Conservation (phyloP, 1,284 basidiomycete species). For the Leccinum griseonigrum region DNA sequence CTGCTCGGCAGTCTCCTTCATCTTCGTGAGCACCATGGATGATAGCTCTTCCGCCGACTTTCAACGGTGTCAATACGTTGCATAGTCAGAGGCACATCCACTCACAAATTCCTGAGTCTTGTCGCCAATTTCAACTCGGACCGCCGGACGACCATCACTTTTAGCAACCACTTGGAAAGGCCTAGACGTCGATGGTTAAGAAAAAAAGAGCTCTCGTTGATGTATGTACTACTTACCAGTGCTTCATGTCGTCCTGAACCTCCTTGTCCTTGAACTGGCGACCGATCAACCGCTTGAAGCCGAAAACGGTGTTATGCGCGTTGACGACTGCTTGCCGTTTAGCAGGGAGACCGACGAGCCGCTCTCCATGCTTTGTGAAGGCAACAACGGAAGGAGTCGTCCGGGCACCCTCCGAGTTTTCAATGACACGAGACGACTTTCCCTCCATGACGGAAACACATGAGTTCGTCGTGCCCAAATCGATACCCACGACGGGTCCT, state of each 20-base stretch:
- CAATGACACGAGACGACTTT: conserved; percentile 91
- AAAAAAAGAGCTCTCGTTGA: neutral
- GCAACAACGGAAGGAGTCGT: conserved; percentile 98
- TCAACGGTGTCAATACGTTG: conserved; percentile 6
- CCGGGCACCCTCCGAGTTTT: conserved; percentile 96
- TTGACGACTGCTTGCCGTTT: conserved; percentile 98
- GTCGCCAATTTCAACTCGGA: conserved; percentile 78
- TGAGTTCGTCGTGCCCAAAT: conserved; percentile 88
- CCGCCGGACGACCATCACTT: conserved; percentile 67
- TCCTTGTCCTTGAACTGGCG: conserved; percentile 93
- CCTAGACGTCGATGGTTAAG: conserved; percentile 38
- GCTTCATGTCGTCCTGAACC: conserved; percentile 86
- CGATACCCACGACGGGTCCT: conserved; percentile 84
- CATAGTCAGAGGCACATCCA: conserved; percentile 9
- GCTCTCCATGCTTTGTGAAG: conserved; percentile 95
- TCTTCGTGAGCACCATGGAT: conserved; percentile 87
- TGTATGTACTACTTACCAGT: conserved; percentile 49
- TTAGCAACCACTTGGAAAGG: conserved; percentile 81
- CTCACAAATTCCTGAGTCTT: conserved; percentile 68
- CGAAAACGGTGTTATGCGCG: conserved; percentile 91
- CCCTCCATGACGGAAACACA: conserved; percentile 97
- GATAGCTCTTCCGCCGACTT: conserved; percentile 82
- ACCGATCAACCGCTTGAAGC: conserved; percentile 96
- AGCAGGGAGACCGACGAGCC: conserved; percentile 93
- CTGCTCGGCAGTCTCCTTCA: conserved; percentile 93